Percentiles rank a stretch among this genome's conserved stretches.
phyloP scores from a whole-genome alignment of 192 early-diverging fungal genomes.

The Podila epicladia region DNA sequence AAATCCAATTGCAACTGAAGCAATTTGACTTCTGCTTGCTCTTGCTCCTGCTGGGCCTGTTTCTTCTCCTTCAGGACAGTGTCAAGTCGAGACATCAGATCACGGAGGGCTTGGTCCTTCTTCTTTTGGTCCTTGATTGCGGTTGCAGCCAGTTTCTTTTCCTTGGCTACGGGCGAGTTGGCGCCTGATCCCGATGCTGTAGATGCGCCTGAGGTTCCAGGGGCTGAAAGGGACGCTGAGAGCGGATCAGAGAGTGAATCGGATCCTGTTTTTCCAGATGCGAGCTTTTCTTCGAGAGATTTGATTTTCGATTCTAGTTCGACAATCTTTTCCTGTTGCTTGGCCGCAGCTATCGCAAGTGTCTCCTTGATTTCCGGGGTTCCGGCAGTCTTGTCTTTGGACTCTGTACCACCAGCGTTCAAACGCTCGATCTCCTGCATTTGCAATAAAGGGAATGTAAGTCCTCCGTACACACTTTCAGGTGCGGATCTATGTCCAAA shows the following conservation, averaged over 20 bases:
- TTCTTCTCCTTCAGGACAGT: slow-evolving; percentile 48
- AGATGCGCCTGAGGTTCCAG: slow-evolving; percentile 11
- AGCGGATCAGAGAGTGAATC: slow-evolving; percentile 20
- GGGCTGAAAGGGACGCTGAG: slow-evolving; percentile 27
- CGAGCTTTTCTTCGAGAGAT: slow-evolving; percentile 9
- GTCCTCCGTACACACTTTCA: background rate
- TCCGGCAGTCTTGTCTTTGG: background rate
- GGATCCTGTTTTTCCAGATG: background rate
- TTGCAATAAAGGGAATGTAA: background rate
- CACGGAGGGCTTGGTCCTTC: slow-evolving; percentile 39
- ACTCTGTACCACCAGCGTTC: background rate
- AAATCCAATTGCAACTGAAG: slow-evolving; percentile 39
- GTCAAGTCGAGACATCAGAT: slow-evolving; percentile 44
- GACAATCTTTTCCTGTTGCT: slow-evolving; percentile 17
- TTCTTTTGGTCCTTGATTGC: slow-evolving; percentile 45
- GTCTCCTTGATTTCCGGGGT: no score
- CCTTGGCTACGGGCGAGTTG: slow-evolving; percentile 31
- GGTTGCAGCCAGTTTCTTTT: slow-evolving; percentile 17
- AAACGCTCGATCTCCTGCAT: slow-evolving; percentile 28
- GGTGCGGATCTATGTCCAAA: background rate
- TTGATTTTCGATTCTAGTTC: slow-evolving; percentile 41
- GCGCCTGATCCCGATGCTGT: slow-evolving; percentile 19
- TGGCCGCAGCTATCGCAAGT: background rate
- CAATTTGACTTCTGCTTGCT: slow-evolving; percentile 42
- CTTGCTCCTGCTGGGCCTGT: slow-evolving; percentile 42